Percentiles rank a stretch among this genome's conserved stretches.
phyloP scores from a whole-genome alignment of 164 flowering plant species.

The Euptelea pleiosperma region DNA sequence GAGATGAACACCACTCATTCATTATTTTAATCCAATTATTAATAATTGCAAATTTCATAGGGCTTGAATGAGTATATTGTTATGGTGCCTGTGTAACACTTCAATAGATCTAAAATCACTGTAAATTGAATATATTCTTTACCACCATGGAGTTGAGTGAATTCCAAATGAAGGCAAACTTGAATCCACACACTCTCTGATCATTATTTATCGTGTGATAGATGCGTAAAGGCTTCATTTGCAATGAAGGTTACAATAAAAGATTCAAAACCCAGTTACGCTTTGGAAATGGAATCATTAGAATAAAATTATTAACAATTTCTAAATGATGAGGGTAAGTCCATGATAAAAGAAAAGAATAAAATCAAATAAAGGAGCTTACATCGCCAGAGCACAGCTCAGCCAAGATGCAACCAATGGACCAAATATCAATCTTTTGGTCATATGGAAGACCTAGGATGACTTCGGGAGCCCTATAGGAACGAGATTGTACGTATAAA shows the following conservation, averaged over 20 bases:
- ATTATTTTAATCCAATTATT: no score
- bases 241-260: neutral
- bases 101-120: no score
- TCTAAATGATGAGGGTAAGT: neutral
- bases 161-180: no score
- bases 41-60: no score
- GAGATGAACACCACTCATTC: no score
- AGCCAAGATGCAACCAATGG: slow-evolving; percentile 92
- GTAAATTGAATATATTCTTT: no score
- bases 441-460: slow-evolving; percentile 85
- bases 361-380: slow-evolving; percentile 20
- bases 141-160: no score
- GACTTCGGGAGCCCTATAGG: slow-evolving; percentile 97
- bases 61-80: no score
- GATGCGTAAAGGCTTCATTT: no score
- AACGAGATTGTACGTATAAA: slow-evolving; percentile 93
- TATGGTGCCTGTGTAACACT: no score
- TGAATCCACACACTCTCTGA: no score
- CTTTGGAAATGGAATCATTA: neutral
- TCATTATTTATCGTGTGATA: no score
- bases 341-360: neutral
- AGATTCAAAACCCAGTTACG: neutral
- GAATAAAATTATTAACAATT: neutral
- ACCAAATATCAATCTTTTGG: slow-evolving; percentile 89
- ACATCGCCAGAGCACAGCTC: slow-evolving; percentile 93